Base-by-base conservation (phyloP, 768 basidiomycete genomes). In the Pulveroboletus ravenelii region DNA sequence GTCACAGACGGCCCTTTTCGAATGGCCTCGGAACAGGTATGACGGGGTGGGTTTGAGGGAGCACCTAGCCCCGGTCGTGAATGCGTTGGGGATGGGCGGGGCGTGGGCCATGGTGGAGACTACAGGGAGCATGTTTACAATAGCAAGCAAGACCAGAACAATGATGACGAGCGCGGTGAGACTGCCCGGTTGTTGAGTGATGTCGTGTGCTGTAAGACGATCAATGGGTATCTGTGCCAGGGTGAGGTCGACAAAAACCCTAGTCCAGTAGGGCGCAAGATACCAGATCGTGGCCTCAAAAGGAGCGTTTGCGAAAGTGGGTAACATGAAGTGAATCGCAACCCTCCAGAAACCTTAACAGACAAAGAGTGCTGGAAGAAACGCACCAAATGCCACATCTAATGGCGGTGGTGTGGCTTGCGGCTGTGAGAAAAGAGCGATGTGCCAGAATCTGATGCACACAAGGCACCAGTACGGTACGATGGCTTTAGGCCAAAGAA, bases 391-490 rank as follows among this genome's bases (percentile, higher is more conserved):
- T 6, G 81, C 87, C n/a, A 73, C 71, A 48, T 85, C 80, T 49
- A 93, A 67, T 25, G 78, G 76, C 6, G 92, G 89, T 32, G 87
- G 85, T 6, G 74, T 74, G 1, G 73, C 74, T 41, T 71, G 78
- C 6, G 86, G 85, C 59, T 92, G 85, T 9, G 87, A 87, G 59
- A 90, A 91, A 36, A 93, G 77, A 0, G 80, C 72, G 47, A 91
- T 74, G 57, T 93, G 89, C 90, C 91, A 93, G 64, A 80, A 93
- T 2, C 89, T 87, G 40, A 89, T 86, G 70, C 81, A 88, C 6
- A 88, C 80, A n/a, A 89, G 72, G 59, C 77, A 83, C 85, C 87
- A 89, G 66, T 76, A 89, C 3, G 81, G 66, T 30, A 89, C 70
- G 54, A 89, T 75, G 3, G 85, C 74, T 59, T 73, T 80, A 2